phyloP scores from a whole-genome alignment of 2,329 filamentous ascomycete species.

The Diplodia corticola region DNA sequence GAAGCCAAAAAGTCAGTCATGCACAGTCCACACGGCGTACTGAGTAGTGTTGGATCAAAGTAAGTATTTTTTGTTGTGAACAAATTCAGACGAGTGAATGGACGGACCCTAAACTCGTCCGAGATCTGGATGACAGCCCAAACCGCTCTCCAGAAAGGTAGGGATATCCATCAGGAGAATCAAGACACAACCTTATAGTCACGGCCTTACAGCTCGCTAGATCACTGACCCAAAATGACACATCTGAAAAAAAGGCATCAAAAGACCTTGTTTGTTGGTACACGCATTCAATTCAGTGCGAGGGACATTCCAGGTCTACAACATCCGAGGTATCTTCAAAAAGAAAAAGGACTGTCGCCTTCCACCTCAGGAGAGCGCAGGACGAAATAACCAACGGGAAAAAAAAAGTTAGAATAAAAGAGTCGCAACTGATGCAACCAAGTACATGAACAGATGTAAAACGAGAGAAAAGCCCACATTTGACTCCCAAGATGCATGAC shows the following conservation, averaged over 20 bases:
- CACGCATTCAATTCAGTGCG: not conserved
- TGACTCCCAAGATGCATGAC: conserved; percentile 5
- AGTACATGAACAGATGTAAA: not conserved
- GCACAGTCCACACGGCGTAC: not conserved
- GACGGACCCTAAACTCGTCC: not conserved
- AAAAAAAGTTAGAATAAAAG: not conserved
- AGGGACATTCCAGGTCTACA: not conserved
- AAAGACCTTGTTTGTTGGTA: not conserved
- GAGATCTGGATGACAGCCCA: no score
- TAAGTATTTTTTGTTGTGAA: not conserved
- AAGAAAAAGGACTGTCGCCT: not conserved
- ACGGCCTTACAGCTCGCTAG: no score
- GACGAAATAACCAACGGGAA: not conserved
- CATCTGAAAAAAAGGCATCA: not conserved
- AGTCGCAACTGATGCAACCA: not conserved
- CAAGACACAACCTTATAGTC: no score
- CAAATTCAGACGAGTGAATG: not conserved
- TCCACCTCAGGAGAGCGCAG: not conserved
- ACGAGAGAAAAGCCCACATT: not conserved
- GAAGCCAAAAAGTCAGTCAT: not conserved
- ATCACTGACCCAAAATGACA: not conserved
- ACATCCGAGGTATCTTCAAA: conserved; percentile 14
- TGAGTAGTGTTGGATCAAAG: not conserved
- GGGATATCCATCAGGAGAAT: no score
- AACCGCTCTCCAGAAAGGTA: no score